A percentile compares a stretch with the other conserved stretches of the same genome.
These are phyloP conservation scores for Aurifilum marmelostoma DNA, from an alignment of 2,329 filamentous ascomycete species.

Conservation along the genomic window DNA sequence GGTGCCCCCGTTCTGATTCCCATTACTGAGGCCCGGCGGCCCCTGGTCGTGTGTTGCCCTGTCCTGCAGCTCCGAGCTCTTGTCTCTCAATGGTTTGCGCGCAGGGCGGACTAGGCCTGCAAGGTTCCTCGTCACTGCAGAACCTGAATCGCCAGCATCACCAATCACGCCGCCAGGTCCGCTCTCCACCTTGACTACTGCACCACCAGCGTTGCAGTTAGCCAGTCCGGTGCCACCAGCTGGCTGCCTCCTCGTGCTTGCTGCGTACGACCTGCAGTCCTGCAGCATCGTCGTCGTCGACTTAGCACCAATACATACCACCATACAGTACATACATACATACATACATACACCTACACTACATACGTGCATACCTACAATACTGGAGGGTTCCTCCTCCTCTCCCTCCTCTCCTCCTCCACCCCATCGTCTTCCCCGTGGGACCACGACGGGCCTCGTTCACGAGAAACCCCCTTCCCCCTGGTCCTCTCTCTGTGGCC, in stretches of 20 bases:
- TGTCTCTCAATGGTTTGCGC: constrained; percentile 12
- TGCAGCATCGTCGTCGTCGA: constrained; percentile 6
- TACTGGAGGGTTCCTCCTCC: neutral
- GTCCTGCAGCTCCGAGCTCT: constrained; percentile 9
- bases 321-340: neutral
- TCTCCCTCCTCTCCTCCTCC: neutral
- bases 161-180: constrained; percentile 18
- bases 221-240: constrained; percentile 30
- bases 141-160: constrained; percentile 18
- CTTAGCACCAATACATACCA: neutral
- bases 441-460: constrained; percentile 5
- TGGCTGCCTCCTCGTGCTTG: constrained; percentile 21
- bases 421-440: neutral
- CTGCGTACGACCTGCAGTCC: constrained; percentile 17
- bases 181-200: constrained; percentile 18
- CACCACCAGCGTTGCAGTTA: constrained; percentile 25
- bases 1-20: neutral
- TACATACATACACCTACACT: neutral
- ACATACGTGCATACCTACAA: neutral
- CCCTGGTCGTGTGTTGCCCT: constrained; percentile 8
- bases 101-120: constrained; percentile 25
- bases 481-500: neutral
- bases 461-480: constrained; percentile 13
- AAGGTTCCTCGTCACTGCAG: constrained; percentile 15
- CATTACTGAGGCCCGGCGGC: constrained; percentile 21